phyloP scores from a whole-genome alignment of 345 rosid species.

The rapeseed (Brassica napus) region DNA sequence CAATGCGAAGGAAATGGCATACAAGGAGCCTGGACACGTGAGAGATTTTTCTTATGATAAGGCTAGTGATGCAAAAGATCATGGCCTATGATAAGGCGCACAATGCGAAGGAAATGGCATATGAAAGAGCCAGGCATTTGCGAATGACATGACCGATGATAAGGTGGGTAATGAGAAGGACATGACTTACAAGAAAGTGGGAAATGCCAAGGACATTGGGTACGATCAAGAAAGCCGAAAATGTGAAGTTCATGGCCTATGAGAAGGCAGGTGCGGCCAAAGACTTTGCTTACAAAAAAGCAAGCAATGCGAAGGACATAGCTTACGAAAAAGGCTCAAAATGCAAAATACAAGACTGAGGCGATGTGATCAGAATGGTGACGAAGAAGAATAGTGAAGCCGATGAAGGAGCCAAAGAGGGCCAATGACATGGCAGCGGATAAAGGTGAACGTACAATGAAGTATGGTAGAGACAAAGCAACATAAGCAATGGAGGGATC shows the following conservation, averaged over 20 bases:
- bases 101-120: not conserved
- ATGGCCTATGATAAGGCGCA: constrained; percentile 32
- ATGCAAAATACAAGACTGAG: constrained; percentile 17
- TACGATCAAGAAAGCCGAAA: too few relatives aligned
- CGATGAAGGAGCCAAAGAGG: constrained; percentile 32
- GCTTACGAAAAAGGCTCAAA: constrained; percentile 3
- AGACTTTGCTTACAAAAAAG: constrained; percentile 20
- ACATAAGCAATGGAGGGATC: constrained; percentile 28
- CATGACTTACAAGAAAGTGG: constrained; percentile 26
- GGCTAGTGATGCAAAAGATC: constrained; percentile 7
- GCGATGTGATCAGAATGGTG: constrained; percentile 24
- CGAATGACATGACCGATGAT: not conserved
- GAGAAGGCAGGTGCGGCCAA: constrained; percentile 21
- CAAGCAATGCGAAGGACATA: not conserved
- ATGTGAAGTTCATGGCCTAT: not conserved
- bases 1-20: too few relatives aligned
- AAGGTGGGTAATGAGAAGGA: constrained; percentile 30
- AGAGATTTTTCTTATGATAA: not conserved
- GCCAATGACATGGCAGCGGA: constrained; percentile 37
- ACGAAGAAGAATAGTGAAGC: constrained; percentile 21
- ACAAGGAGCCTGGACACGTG: constrained; percentile 33
- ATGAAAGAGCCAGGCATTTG: not conserved
- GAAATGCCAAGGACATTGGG: not conserved
- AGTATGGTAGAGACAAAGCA: constrained; percentile 38
- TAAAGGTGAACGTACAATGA: constrained; percentile 13